These are phyloP conservation scores for Seminavis robusta DNA, from an alignment of 108 stramenopile genomes.

Conservation along the genomic window DNA sequence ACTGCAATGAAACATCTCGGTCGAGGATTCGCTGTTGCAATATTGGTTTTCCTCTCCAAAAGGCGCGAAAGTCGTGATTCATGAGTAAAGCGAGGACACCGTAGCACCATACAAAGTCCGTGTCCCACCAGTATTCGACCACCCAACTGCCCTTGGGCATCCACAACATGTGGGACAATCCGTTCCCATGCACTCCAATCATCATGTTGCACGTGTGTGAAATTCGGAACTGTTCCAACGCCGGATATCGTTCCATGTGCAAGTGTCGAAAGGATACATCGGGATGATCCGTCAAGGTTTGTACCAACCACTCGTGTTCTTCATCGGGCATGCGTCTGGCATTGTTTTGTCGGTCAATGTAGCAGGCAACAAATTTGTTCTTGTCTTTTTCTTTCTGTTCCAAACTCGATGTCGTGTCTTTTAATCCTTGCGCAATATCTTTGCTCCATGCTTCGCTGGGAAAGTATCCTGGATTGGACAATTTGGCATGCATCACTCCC, in stretches of 20 bases:
- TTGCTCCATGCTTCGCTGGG: not conserved
- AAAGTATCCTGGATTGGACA: not conserved
- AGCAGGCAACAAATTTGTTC: not conserved
- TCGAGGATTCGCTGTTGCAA: too few relatives aligned
- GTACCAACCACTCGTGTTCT: slow-evolving; percentile 5
- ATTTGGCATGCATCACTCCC: too few relatives aligned
- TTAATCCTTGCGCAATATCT: not conserved
- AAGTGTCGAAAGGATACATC: not conserved
- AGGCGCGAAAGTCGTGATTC: too few relatives aligned
- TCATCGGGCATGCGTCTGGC: slow-evolving; percentile 3
- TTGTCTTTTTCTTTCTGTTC: too few relatives aligned
- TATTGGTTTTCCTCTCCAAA: too few relatives aligned
- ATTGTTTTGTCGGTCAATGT: slow-evolving; percentile 1
- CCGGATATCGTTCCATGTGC: not conserved
- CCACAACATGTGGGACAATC: slow-evolving; percentile 9
- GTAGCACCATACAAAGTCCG: too few relatives aligned
- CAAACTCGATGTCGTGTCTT: not conserved
- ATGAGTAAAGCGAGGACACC: too few relatives aligned
- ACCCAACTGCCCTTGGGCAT: not conserved
- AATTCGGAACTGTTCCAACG: not conserved
- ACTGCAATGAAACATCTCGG: too few relatives aligned
- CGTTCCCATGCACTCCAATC: slow-evolving; percentile 10
- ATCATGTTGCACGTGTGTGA: not conserved
- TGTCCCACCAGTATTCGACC: slow-evolving; percentile 6
- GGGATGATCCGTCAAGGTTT: not conserved